These are phyloP conservation scores for Eucalyptus marginata DNA, from an alignment of 345 rosid genomes.

Conservation along the genomic window DNA sequence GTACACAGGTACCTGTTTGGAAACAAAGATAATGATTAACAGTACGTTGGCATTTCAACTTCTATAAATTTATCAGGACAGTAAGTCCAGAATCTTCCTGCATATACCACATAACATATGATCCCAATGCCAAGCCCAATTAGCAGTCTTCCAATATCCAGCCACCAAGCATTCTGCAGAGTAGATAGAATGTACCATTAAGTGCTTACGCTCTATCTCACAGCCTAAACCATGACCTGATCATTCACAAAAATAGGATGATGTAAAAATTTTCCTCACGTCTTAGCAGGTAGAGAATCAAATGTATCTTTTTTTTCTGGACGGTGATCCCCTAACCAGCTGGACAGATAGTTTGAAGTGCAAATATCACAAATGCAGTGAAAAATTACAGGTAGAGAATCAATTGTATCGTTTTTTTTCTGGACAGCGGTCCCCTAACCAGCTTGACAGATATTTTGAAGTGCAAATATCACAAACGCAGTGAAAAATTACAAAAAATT, in stretches of 20 bases:
- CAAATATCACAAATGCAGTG: background rate
- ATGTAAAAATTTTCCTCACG: fast-evolving
- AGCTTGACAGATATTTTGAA: background rate
- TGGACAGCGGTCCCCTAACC: background rate
- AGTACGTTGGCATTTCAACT: background rate
- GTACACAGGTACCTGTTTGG: conserved; percentile 2
- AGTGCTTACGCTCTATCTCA: background rate
- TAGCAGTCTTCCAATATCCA: conserved; percentile 19
- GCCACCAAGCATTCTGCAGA: conserved; percentile 13
- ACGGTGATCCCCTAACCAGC: background rate
- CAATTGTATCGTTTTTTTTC: background rate
- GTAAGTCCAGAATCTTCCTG: background rate
- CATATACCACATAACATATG: conserved; percentile 17
- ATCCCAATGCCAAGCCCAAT: conserved; percentile 21
- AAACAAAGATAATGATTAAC: background rate
- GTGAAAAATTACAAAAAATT: background rate
- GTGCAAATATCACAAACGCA: background rate
- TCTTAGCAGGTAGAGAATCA: background rate
- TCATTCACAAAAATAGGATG: background rate
- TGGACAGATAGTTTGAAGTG: background rate
- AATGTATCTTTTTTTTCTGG: background rate
- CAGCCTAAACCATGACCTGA: background rate
- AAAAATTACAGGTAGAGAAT: no score
- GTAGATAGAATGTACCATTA: background rate
- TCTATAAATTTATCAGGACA: background rate